phyloP scores from a whole-genome alignment of 2,329 filamentous ascomycete genomes.

The Chalara sp. region DNA sequence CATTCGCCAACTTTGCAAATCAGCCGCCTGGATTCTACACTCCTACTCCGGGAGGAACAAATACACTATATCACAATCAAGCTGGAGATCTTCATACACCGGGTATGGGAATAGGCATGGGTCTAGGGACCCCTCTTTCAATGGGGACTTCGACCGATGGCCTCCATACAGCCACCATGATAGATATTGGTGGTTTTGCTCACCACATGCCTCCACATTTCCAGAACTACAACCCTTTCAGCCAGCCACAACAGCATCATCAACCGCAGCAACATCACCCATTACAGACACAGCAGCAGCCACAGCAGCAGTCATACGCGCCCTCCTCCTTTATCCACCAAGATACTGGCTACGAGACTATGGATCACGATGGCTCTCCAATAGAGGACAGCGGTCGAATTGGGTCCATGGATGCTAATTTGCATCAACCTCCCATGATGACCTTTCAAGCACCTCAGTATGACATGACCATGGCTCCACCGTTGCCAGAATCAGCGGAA shows the following conservation, averaged over 20 bases:
- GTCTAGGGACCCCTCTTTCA: slow-evolving; percentile 62
- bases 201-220: slow-evolving; percentile 49
- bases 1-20: slow-evolving; percentile 72
- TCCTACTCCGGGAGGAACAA: slow-evolving; percentile 74
- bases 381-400: slow-evolving; percentile 52
- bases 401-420: slow-evolving; percentile 50
- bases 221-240: slow-evolving; percentile 65
- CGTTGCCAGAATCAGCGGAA: slow-evolving; percentile 49
- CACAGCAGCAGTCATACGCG: slow-evolving; percentile 51
- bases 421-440: slow-evolving; percentile 55
- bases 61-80: slow-evolving; percentile 74
- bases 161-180: slow-evolving; percentile 52
- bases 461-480: slow-evolving; percentile 37
- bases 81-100: slow-evolving; percentile 85
- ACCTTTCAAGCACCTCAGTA: slow-evolving; percentile 47
- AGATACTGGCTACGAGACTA: slow-evolving; percentile 71
- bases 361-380: slow-evolving; percentile 68
- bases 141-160: slow-evolving; percentile 63
- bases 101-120: slow-evolving; percentile 61
- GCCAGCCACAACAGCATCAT: slow-evolving; percentile 45
- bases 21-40: slow-evolving; percentile 82
- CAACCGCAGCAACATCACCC: slow-evolving; percentile 10
- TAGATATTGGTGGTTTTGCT: slow-evolving; percentile 61
- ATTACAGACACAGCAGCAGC: slow-evolving; percentile 40
- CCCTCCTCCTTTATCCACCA: slow-evolving; percentile 77